These are phyloP conservation scores for Magnolia sinica DNA, from an alignment of 164 flowering plant genomes.

Conservation along the genomic window DNA sequence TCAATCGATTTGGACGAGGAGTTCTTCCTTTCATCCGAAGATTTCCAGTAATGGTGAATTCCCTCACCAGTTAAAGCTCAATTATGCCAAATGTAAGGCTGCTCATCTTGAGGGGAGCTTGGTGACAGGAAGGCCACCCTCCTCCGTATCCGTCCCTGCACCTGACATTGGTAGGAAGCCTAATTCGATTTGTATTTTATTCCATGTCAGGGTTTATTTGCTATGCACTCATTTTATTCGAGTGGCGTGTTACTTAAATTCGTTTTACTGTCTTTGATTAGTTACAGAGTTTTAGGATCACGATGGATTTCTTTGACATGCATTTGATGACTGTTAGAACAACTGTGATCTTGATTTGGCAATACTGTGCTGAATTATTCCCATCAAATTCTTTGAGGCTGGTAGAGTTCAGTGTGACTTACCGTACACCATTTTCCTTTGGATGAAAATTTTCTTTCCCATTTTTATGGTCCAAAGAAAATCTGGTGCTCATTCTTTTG, in stretches of 20 bases:
- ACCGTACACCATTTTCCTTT: too few species aligned
- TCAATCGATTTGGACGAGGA: conserved; percentile 37
- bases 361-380: too few species aligned
- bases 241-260: not conserved
- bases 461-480: too few species aligned
- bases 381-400: too few species aligned
- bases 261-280: not conserved
- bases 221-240: not conserved
- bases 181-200: not conserved
- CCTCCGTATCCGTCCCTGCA: conserved; percentile 46
- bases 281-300: not conserved
- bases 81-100: conserved; percentile 28
- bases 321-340: not conserved
- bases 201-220: not conserved
- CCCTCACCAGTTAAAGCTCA: conserved; percentile 24
- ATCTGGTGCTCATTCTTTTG: too few species aligned
- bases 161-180: conserved; percentile 42
- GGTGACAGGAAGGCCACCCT: conserved; percentile 47
- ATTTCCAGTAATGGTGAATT: conserved; percentile 21
- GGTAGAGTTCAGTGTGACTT: too few species aligned
- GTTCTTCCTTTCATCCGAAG: conserved; percentile 19
- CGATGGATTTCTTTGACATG: not conserved
- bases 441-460: too few species aligned
- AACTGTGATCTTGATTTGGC: not conserved
- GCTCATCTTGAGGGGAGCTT: conserved; percentile 40